A percentile compares a stretch with the other conserved stretches of the same genome.
These are phyloP conservation scores for Vigna reflexopilosa DNA, from an alignment of 306 rosid genomes.

Conservation along the genomic window DNA sequence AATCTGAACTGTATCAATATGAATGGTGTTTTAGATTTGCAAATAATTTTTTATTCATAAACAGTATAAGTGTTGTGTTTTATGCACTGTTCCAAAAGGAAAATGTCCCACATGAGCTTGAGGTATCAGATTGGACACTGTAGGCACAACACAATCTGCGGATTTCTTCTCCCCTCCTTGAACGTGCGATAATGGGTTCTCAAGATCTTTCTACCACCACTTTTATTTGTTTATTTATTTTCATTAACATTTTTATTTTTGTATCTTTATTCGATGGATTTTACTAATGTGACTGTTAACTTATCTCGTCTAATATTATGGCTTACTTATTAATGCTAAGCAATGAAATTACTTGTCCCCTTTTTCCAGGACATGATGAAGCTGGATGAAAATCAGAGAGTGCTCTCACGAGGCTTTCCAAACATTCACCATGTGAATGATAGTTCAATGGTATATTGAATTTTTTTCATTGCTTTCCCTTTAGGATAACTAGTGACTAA, in stretches of 20 bases:
- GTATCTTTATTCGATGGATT: too few species aligned
- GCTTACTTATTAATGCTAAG: background rate
- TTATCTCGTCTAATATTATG: too few species aligned
- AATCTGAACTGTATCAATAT: conserved; percentile 18
- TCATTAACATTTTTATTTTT: too few species aligned
- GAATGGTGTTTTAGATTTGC: background rate
- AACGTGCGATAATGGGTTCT: too few species aligned
- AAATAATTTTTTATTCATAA: conserved; percentile 25
- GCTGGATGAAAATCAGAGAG: conserved; percentile 79
- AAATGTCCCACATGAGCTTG: too few species aligned
- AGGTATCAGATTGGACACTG: too few species aligned
- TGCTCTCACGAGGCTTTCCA: conserved; percentile 68
- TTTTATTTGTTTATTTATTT: too few species aligned
- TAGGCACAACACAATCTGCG: too few species aligned
- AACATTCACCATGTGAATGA: conserved; percentile 84
- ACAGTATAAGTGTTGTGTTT: conserved; percentile 16
- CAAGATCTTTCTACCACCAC: too few species aligned
- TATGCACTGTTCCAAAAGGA: too few species aligned
- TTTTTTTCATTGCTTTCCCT: conserved; percentile 29
- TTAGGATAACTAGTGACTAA: conserved; percentile 20
- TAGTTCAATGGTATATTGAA: conserved; percentile 61
- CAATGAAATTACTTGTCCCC: conserved; percentile 23
- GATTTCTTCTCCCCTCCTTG: too few species aligned
- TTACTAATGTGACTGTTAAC: too few species aligned
- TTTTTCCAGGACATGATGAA: conserved; percentile 80